Percentiles rank a stretch among this genome's conserved stretches.
These are phyloP conservation scores for Tylopilus vinaceipallidus DNA, from an alignment of 768 basidiomycete genomes.

Conservation along the genomic window DNA sequence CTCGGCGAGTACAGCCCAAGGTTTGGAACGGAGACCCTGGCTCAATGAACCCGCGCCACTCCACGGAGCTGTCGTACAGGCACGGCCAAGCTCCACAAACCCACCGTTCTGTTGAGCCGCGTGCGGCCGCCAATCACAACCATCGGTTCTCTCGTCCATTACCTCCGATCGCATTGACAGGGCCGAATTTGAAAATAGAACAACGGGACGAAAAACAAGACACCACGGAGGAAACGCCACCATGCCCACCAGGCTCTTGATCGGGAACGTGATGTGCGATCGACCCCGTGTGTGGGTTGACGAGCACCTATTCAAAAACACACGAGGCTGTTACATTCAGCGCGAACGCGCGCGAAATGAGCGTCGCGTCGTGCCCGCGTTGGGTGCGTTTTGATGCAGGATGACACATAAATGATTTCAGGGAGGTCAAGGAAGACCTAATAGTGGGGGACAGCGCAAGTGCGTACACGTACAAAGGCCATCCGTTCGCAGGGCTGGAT, in stretches of 20 bases:
- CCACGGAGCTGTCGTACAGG: slow-evolving; percentile 23
- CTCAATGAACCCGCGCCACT: slow-evolving; percentile 7
- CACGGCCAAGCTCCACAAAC: slow-evolving; percentile 16
- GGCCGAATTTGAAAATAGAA: slow-evolving; percentile 25
- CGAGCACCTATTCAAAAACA: slow-evolving; percentile 6
- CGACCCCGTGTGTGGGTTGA: slow-evolving; percentile 8
- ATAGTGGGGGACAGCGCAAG: slow-evolving; percentile 21
- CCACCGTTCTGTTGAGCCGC: no score
- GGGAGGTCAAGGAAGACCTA: slow-evolving; percentile 13
- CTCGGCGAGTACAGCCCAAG: not conserved
- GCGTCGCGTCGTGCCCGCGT: slow-evolving; percentile 9
- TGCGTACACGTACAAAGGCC: slow-evolving; percentile 24
- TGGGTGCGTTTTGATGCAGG: slow-evolving; percentile 11
- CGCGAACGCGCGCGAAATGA: slow-evolving; percentile 10
- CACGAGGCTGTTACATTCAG: slow-evolving; percentile 22
- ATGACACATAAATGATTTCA: slow-evolving; percentile 17
- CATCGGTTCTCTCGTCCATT: slow-evolving; percentile 17
- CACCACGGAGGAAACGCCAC: slow-evolving; percentile 26
- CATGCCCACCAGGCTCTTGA: slow-evolving; percentile 20
- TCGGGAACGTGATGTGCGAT: slow-evolving; percentile 27
- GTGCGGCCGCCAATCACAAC: slow-evolving; percentile 6
- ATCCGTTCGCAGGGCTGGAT: slow-evolving; percentile 13
- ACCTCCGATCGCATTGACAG: slow-evolving; percentile 14
- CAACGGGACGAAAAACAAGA: slow-evolving; percentile 19
- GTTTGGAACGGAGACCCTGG: slow-evolving; percentile 20